These are phyloP conservation scores for Fraxinus latifolia DNA, from an alignment of 305 asterid genomes.

Conservation along the genomic window DNA sequence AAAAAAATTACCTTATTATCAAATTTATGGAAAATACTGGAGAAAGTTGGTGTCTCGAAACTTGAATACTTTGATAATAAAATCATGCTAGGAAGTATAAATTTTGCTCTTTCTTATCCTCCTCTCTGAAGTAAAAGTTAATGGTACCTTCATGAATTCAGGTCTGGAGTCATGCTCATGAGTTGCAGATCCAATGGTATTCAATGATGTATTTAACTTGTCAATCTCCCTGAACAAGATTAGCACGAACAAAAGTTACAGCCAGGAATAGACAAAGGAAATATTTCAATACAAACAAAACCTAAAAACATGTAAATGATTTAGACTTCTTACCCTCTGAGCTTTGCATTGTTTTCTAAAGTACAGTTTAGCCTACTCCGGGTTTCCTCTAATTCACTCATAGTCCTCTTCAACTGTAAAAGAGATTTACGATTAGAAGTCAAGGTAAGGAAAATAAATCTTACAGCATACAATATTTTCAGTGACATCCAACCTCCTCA, in stretches of 20 bases:
- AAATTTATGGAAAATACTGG: background rate
- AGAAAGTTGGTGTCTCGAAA: background rate
- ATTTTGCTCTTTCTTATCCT: background rate
- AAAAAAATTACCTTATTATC: background rate
- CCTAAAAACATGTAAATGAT: slow-evolving; percentile 19
- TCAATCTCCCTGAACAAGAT: slow-evolving; percentile 58
- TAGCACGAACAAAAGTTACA: slow-evolving; percentile 10
- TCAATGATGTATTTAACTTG: slow-evolving; percentile 43
- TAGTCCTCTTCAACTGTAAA: slow-evolving; percentile 64
- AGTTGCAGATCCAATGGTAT: slow-evolving; percentile 28
- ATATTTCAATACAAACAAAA: slow-evolving; percentile 13
- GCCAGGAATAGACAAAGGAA: background rate
- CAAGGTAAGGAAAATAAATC: slow-evolving; percentile 13
- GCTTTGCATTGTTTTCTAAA: slow-evolving; percentile 70
- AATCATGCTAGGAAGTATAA: background rate
- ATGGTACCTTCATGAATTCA: slow-evolving; percentile 69
- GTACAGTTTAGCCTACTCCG: slow-evolving; percentile 52
- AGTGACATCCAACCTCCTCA: slow-evolving; percentile 51
- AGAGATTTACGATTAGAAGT: slow-evolving; percentile 22
- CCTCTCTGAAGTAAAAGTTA: background rate
- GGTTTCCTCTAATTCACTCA: slow-evolving; percentile 64
- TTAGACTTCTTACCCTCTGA: slow-evolving; percentile 45
- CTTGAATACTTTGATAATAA: background rate
- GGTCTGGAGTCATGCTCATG: slow-evolving; percentile 44
- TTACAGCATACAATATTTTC: slow-evolving; percentile 7